Evolutionary conservation across 148 eudicot genomes (phyloP).

Genomic region (Chenopodium quinoa): DNA sequence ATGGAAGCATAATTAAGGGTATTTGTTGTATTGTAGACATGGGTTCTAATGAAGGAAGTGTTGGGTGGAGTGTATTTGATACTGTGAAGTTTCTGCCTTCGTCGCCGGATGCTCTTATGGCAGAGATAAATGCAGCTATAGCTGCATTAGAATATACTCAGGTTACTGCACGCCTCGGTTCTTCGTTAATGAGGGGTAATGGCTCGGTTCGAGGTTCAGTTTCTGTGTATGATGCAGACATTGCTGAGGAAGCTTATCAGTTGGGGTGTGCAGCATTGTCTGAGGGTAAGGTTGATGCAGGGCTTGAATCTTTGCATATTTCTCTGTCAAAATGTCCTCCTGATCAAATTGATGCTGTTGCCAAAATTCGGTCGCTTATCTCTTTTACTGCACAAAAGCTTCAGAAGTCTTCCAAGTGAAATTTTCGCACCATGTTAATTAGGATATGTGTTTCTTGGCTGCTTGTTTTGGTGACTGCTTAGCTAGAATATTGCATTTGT

Average conservation of each 20-base stretch:
- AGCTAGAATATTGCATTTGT: not conserved
- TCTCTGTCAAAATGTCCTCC: constrained; percentile 85
- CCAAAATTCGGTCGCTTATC: constrained; percentile 68
- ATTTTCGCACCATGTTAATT: not conserved
- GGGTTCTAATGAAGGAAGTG: constrained; percentile 43
- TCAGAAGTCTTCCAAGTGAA: constrained; percentile 44
- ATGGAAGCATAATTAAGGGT: not conserved
- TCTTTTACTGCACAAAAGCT: constrained; percentile 51
- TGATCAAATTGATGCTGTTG: constrained; percentile 57
- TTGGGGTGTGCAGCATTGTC: constrained; percentile 61
- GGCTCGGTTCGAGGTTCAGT: constrained; percentile 19
- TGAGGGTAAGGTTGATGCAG: constrained; percentile 69
- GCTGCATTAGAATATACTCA: constrained; percentile 56
- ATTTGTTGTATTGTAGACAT: constrained; percentile 25
- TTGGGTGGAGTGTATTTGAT: constrained; percentile 65
- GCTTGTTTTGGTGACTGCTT: not conserved
- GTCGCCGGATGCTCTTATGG: constrained; percentile 66
- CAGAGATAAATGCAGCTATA: constrained; percentile 68
- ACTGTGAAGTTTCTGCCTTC: constrained; percentile 44
- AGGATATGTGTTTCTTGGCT: not conserved
- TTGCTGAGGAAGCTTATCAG: constrained; percentile 74
- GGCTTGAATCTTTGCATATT: constrained; percentile 57
- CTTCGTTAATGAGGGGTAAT: constrained; percentile 37
- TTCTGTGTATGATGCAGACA: constrained; percentile 49
- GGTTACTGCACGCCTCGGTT: constrained; percentile 37